A percentile compares a stretch with the other conserved stretches of the same genome.
phyloP scores from a whole-genome alignment of 441 rosid genomes.

The Dalechampia spathulata region DNA sequence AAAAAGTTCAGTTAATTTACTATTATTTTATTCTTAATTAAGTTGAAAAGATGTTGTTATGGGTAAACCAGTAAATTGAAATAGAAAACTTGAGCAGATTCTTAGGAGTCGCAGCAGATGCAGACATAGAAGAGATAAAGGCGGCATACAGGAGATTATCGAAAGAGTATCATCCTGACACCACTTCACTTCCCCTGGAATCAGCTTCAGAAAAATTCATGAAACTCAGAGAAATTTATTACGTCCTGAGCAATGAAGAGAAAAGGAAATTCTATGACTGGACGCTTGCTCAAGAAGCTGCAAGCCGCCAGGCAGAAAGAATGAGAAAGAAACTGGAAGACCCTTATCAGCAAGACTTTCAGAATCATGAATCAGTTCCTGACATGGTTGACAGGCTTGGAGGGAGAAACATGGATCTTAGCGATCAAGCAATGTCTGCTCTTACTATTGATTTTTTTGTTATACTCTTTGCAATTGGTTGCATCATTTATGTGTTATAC shows the following conservation, averaged over 20 bases:
- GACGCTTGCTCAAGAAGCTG: slow-evolving; percentile 82
- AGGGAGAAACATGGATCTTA: slow-evolving; percentile 64
- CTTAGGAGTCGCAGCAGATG: slow-evolving; percentile 56
- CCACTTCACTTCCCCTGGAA: slow-evolving; percentile 75
- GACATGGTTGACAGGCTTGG: slow-evolving; percentile 85
- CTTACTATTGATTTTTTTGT: slow-evolving; percentile 59
- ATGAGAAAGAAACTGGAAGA: slow-evolving; percentile 67
- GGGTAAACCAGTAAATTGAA: no score
- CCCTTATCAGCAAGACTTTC: slow-evolving; percentile 52
- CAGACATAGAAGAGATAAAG: slow-evolving; percentile 82
- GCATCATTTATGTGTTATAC: slow-evolving; percentile 45
- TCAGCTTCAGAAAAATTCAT: slow-evolving; percentile 82
- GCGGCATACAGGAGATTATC: slow-evolving; percentile 77
- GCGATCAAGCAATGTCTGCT: slow-evolving; percentile 79
- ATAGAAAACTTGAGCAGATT: slow-evolving; percentile 36
- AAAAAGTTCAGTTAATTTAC: not conserved
- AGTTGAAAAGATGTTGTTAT: no score
- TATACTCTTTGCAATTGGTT: slow-evolving; percentile 47
- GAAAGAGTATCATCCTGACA: slow-evolving; percentile 95
- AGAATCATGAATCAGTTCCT: slow-evolving; percentile 41
- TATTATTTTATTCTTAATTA: no score
- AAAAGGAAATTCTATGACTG: slow-evolving; percentile 74
- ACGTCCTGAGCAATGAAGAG: slow-evolving; percentile 56
- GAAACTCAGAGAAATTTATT: slow-evolving; percentile 60
- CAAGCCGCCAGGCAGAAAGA: slow-evolving; percentile 72